Base-by-base conservation (phyloP, 2,329 filamentous ascomycete species). In the Dothiorella sarmentorum region DNA sequence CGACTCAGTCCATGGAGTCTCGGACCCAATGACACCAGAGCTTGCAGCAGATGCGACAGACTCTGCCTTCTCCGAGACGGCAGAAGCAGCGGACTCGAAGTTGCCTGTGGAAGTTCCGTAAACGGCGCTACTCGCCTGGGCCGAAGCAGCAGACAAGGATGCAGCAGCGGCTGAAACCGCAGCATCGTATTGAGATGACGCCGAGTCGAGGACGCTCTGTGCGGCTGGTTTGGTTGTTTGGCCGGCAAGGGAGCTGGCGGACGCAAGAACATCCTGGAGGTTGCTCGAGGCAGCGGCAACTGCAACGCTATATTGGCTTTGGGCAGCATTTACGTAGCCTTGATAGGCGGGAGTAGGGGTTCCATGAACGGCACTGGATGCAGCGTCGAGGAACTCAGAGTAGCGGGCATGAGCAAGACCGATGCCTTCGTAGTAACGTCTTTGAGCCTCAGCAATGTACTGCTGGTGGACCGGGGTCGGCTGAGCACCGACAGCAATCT, bases 321-420 rank as follows among this genome's bases (percentile, higher is more conserved):
- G 61, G 0, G 63, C 64, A 4, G 37, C 60, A n/a, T 58, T 43
- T 6, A 63, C 27, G 17, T 69, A 43, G 55, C 69, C 69, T 49
- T 71, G 64, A 51, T 85, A 74, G 1, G 79, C 84, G 2, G 84
- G 81, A 0, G 83, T 86, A 15, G 85, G 82, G 10, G 84, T 83
- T 6, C 84, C 84, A 58, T 84, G 86, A 38, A 90, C 77, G 18
- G 86, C 89, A 33, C 82, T 85, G 9, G 88, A 90, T 7, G 89
- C 90, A 4, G 86, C 85, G 11, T 80, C 80, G 2, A 94, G 63
- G 67, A 94, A 93, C 51, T 87, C 86, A 4, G 86, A 85, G 71
- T 94, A 94, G 35, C 87, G 84, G 42, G 86, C 89, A 66, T 95
- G 88, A 0, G 91, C 90, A 43, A 90, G 72, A 26, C 90, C 90